These are phyloP conservation scores for Pleurotus tuber-regium DNA, from an alignment of 768 basidiomycete species.

Conservation along the genomic window DNA sequence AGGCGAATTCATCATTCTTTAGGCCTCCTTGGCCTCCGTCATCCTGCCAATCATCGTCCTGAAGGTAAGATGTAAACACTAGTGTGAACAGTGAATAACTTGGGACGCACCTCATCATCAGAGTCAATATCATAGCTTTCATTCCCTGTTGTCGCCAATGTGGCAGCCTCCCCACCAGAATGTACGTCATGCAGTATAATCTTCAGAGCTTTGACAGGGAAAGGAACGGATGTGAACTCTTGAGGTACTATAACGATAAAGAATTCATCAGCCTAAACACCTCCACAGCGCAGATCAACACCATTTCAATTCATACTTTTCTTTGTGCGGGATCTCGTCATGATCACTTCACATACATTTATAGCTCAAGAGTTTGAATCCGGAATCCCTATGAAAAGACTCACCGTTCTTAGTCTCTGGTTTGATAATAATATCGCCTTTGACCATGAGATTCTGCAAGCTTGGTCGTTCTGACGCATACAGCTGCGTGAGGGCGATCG, in stretches of 20 bases:
- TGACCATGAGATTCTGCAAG: slow-evolving; percentile 70
- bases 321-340: slow-evolving; percentile 92
- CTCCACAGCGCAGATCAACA: slow-evolving; percentile 4
- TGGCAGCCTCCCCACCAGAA: slow-evolving; percentile 70
- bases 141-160: slow-evolving; percentile 53
- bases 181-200: slow-evolving; percentile 83
- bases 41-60: slow-evolving; percentile 97
- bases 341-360: slow-evolving; percentile 79
- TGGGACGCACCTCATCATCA: slow-evolving; percentile 67
- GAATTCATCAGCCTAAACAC: slow-evolving; percentile 18
- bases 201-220: slow-evolving; percentile 93
- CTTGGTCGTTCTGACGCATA: slow-evolving; percentile 64
- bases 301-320: slow-evolving; percentile 65
- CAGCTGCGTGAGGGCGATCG: slow-evolving; percentile 75
- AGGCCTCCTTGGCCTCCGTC: slow-evolving; percentile 57
- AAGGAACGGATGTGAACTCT: slow-evolving; percentile 81
- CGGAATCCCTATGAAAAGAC: slow-evolving; percentile 24
- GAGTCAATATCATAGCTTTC: slow-evolving; percentile 57
- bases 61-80: slow-evolving; percentile 13
- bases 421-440: slow-evolving; percentile 88
- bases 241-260: slow-evolving; percentile 65
- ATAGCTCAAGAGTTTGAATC: too few relatives aligned
- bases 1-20: slow-evolving; percentile 77
- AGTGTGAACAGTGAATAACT: background rate
- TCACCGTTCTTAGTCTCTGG: slow-evolving; percentile 79